Evolutionary conservation across 192 early-diverging fungal genomes (phyloP).

Genomic region (Backusella sp.): DNA sequence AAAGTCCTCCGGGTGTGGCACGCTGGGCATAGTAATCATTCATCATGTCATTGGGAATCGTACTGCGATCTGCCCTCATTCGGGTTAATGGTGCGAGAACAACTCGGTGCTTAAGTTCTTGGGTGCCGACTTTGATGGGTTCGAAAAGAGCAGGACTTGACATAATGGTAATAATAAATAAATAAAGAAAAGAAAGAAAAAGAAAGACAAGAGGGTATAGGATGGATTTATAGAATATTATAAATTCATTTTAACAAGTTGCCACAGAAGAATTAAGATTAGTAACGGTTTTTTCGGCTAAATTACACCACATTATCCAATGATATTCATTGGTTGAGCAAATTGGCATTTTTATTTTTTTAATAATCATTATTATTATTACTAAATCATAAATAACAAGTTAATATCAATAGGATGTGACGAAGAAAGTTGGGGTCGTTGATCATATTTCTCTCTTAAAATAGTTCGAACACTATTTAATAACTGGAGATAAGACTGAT

Average conservation of each 20-base stretch:
- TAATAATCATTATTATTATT: neutral
- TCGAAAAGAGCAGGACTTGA: neutral
- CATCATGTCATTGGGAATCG: conserved; percentile 9
- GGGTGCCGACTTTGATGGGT: conserved; percentile 16
- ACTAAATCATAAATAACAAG: conserved; percentile 28
- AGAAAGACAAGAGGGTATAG: neutral
- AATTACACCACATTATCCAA: neutral
- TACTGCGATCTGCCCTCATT: neutral
- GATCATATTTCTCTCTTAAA: conserved; percentile 61
- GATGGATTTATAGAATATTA: too few relatives aligned
- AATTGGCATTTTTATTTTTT: neutral
- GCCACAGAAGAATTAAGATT: neutral
- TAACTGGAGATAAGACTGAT: conserved; percentile 69
- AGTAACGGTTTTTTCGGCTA: neutral
- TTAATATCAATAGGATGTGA: conserved; percentile 55
- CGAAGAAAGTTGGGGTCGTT: conserved; percentile 78
- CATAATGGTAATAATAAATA: neutral
- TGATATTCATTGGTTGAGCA: neutral
- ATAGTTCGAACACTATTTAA: conserved; percentile 65
- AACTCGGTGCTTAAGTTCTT: conserved; percentile 15
- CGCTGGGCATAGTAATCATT: neutral
- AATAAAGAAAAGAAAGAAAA: neutral
- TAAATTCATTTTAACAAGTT: neutral
- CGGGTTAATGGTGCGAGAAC: conserved; percentile 22
- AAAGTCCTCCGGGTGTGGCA: conserved; percentile 11